Evolutionary conservation across 805 yeast genomes (phyloP), one percentile per base, ranked within the genome.

Genomic region (Komagataella pastoris): DNA sequence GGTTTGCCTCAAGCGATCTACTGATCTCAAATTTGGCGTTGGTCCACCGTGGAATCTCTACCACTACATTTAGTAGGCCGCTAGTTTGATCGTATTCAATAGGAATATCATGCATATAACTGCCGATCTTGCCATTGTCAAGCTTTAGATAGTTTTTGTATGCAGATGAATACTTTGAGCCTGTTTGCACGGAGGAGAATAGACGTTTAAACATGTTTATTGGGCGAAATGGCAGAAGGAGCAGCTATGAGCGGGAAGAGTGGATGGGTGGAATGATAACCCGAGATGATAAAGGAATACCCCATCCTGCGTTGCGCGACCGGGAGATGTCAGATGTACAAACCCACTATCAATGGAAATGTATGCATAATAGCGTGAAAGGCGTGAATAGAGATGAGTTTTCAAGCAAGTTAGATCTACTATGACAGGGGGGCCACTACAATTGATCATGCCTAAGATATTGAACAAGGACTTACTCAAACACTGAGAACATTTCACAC

Each of bases 21-120:
- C 77, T 73, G 56, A 87, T 83, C 66, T 88, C 96, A 63, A 87
- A 81, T 64, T 88, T 88, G 19, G 85, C 96, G 64, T 87, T 85
- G 47, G 84, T 69, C 89, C 91, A 85, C 53, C 90, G 71, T 49
- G 91, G 88, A 47, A 85, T 84, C 62, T 85, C 95, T 24, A 82
- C 83, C 53, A 85, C 73, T 81, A 84, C 81, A 58, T 77, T 76
- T 17, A 80, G 81, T 0, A 79, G 73, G 23, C 62, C 66, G 2
- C 57, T 59, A 1, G 59, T 58, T n/a, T 57, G 54, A 54, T 81
- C 68, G 7, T 81, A 62, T 8, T 67, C 70, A 7, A 85, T 57
- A 1, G 90, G 88, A 3, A 84, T 67, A 61, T 85, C 95, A 61
- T 85, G 95, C 68, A 85, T 83, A 61, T 67, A 82, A 0, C 89